These are phyloP conservation scores for Xylaria sp. DNA, from an alignment of 2,329 filamentous ascomycete species.

Conservation along the genomic window DNA sequence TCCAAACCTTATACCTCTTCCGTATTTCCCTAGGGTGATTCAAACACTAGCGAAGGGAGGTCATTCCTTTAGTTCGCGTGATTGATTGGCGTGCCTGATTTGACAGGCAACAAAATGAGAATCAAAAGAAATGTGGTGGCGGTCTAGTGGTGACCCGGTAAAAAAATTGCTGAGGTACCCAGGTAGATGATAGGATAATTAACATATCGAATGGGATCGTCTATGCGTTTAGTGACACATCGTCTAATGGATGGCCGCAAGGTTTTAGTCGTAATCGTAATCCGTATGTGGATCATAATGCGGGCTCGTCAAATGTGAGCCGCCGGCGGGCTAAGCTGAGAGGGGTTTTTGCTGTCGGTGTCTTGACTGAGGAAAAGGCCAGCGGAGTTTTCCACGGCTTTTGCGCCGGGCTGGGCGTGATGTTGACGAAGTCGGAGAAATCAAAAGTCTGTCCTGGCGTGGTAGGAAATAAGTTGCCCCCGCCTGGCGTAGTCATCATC, in stretches of 20 bases:
- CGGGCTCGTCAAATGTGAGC: constrained; percentile 82
- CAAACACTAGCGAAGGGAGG: neutral
- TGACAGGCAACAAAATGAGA: constrained; percentile 20
- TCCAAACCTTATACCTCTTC: constrained; percentile 30
- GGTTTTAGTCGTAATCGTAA: constrained; percentile 28
- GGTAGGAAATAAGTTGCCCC: constrained; percentile 74
- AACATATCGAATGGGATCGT: constrained; percentile 2
- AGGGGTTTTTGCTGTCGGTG: constrained; percentile 61
- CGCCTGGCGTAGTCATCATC: constrained; percentile 88
- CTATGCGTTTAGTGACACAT: constrained; percentile 17
- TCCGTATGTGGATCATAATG: constrained; percentile 26
- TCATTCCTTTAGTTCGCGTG: constrained; percentile 6
- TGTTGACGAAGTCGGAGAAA: constrained; percentile 96
- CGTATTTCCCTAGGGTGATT: constrained; percentile 23
- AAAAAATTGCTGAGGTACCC: neutral
- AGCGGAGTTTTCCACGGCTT: constrained; percentile 86
- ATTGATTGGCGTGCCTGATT: constrained; percentile 1
- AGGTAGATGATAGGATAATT: neutral
- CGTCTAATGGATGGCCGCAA: constrained; percentile 12
- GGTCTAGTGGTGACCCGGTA: constrained; percentile 3
- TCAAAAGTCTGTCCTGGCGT: constrained; percentile 89
- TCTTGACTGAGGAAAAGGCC: constrained; percentile 56
- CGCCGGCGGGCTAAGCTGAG: constrained; percentile 76
- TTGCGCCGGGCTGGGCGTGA: constrained; percentile 94
- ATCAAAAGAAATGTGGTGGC: constrained; percentile 13